Evolutionary conservation across 352 stramenopile species (phyloP), one percentile per base, ranked within the genome.

Genomic region (Globisporangium acanthophoron): DNA sequence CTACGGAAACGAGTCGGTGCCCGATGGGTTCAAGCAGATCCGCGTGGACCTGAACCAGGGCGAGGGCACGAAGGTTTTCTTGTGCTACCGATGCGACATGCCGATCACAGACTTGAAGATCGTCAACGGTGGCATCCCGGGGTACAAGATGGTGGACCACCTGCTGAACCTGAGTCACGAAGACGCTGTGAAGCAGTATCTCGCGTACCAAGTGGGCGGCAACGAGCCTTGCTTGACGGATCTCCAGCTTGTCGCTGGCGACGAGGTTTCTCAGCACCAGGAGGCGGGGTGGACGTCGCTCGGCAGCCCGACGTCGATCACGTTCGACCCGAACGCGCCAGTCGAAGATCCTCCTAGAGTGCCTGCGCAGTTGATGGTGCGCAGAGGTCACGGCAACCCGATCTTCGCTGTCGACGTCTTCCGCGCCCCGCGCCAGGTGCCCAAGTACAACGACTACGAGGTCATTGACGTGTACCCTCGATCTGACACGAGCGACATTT

Each of bases 51-150:
- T 96, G 9, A 96, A 96, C 52, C 85, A 94, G 62, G 81, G 85
- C 8, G 85, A 90, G 63, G 86, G 78, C 52, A 78, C 76, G 13
- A 92, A 89, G 43, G 83, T 93, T 5, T 92, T 88, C 49, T 61
- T 96, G 33, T 96, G 86, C 60, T 96, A 94, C 58, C 80, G 85
- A 3, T 90, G 83, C 56, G 86, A 96, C 64, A 94, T 94, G 83
- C 86, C 86, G 6, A 88, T 96, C 56, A 94, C 83, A 0, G 86
- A 96, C 57, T 59, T 96, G 35, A 88, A 90, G 65, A 88, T 94
- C 46, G 85, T 96, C 33, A 88, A 88, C 39, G 83, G 70, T 20
- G 85, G 85, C 43, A 90, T 94, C 33, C 83, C 85, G 24, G 83
- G 86, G 18, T 96, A 94, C 65, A 78, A 78, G 31, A 89, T 96